These are phyloP conservation scores for Cadophora luteo-olivacea DNA, from an alignment of 2,329 filamentous ascomycete species.

Conservation along the genomic window DNA sequence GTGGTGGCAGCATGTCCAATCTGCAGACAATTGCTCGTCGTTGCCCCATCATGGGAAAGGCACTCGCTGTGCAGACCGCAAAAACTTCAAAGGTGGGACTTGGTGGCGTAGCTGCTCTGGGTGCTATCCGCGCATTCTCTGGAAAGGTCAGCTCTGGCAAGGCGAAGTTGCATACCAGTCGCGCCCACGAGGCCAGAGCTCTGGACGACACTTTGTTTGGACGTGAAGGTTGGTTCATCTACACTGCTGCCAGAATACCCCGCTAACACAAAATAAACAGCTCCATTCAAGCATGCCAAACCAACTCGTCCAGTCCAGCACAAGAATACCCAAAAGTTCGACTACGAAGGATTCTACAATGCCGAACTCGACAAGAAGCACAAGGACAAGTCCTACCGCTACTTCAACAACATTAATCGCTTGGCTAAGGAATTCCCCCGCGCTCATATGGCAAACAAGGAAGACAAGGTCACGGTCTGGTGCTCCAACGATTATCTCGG, in stretches of 20 bases:
- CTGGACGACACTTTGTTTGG: conserved; percentile 64
- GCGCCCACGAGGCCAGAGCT: conserved; percentile 77
- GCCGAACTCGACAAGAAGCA: conserved; percentile 96
- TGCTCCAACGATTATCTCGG: conserved; percentile 99
- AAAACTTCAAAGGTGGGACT: conserved; percentile 54
- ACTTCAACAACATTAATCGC: conserved; percentile 99
- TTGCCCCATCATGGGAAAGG: conserved; percentile 99
- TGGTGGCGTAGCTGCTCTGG: conserved; percentile 51
- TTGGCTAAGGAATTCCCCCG: conserved; percentile 95
- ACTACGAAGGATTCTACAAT: conserved; percentile 91
- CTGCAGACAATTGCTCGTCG: conserved; percentile 91
- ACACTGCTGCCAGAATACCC: conserved; percentile 15
- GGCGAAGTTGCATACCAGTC: conserved; percentile 82
- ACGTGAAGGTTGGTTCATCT: conserved; percentile 55
- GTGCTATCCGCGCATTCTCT: conserved; percentile 59
- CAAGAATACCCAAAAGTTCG: conserved; percentile 66
- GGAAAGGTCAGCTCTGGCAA: conserved; percentile 61
- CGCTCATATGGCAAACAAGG: conserved; percentile 84
- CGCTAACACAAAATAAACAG: conserved; percentile 36
- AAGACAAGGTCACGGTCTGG: conserved; percentile 95
- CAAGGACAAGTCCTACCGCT: conserved; percentile 99
- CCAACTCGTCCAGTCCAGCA: conserved; percentile 29
- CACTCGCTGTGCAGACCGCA: conserved; percentile 83
- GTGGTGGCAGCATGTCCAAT: conserved; percentile 95
- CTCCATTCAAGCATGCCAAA: conserved; percentile 37